phyloP scores from a whole-genome alignment of 768 basidiomycete genomes.

The Boletus subparvulus region DNA sequence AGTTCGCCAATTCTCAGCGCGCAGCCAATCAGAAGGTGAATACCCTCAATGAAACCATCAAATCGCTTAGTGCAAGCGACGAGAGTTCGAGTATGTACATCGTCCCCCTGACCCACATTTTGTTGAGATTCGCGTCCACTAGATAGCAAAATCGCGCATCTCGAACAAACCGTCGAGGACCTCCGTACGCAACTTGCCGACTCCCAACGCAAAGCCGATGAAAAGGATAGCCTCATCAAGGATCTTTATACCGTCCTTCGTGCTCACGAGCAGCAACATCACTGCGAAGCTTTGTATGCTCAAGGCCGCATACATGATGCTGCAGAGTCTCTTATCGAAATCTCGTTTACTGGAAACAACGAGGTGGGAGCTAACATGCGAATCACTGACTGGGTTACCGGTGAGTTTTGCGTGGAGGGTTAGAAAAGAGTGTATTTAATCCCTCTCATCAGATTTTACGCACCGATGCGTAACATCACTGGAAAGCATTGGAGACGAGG shows the following conservation, averaged over 20 bases:
- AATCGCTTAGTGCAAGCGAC: neutral
- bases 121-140: neutral
- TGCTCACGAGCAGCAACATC: neutral
- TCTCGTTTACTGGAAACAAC: neutral
- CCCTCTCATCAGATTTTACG: neutral
- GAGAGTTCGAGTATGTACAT: neutral
- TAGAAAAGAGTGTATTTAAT: neutral
- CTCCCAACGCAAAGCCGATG: neutral
- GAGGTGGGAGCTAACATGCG: neutral
- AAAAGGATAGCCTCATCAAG: neutral
- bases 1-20: neutral
- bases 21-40: neutral
- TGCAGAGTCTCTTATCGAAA: neutral
- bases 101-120: neutral
- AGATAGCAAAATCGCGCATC: neutral
- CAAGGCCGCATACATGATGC: conserved; percentile 3
- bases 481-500: neutral
- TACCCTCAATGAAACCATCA: neutral
- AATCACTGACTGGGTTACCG: neutral
- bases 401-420: neutral
- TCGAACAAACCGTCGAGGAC: neutral
- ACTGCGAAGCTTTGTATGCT: conserved; percentile 2
- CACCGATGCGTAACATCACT: neutral
- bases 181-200: neutral
- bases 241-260: neutral